Base-by-base conservation (phyloP, 2,329 filamentous ascomycete species). In the Grosmannia clavigera region DNA sequence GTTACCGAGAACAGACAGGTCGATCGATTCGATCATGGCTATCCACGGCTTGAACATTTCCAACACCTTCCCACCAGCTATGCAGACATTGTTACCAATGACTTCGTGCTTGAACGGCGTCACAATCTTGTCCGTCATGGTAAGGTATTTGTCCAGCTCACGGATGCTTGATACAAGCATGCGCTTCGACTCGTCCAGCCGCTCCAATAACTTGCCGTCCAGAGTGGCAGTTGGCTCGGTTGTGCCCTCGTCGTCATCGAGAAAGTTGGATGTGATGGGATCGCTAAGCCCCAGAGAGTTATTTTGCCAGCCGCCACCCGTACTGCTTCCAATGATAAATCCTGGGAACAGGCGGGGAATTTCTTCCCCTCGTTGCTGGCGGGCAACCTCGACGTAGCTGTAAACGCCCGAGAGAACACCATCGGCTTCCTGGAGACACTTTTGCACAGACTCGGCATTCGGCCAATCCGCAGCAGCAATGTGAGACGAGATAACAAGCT, bases 391-490 rank as follows among this genome's bases (percentile, higher is more conserved):
- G 43, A 97, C 92, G 71, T 96, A 99, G 69, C 90, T 94, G 71
- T 92, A 96, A 6, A 99, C 92, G 5, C 92, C 92, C 59, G 94
- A 82, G 60, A 97, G 80, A 27, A 99, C 92, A 55, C 94, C 94
- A 64, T 99, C 94, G n/a, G 94, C 94, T 75, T 99, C 94, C 70
- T 95, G 90, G 65, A 97, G 74, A 69, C 94, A 99, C 71, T 99
- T 99, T 59, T 94, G 87, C 63, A 92, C 88, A 0, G 92, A 95
- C 72, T 99, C 94, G 19, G 90, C 86, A 59, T 92, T 91, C 10
- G 92, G 92, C 84, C 91, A 97, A 74, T 99, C 94, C 40, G 92
- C 90, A 6, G 92, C 91, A 48, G 94, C 94, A 70, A 99, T 96
- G 70, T 99, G 94, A 16, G 94, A 97, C 3, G 94, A 99, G 56